phyloP scores from a whole-genome alignment of 2,329 filamentous ascomycete species.

The Neopestalotiopsis sp. region DNA sequence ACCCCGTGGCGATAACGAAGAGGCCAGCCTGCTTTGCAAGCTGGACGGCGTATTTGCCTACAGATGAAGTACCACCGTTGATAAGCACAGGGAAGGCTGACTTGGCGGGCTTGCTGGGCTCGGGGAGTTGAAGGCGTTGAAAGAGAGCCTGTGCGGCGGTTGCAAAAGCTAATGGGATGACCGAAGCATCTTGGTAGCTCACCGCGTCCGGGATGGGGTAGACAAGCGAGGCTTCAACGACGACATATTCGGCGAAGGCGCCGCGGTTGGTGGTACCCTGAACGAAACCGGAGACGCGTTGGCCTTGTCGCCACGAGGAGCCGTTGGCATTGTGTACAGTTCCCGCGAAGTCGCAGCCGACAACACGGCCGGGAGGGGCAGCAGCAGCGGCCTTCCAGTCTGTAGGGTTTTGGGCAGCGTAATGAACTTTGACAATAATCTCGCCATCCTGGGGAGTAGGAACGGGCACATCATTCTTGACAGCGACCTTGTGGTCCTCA shows the following conservation, averaged over 20 bases:
- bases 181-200: slow-evolving; percentile 33
- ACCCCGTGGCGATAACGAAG: slow-evolving; percentile 33
- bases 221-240: slow-evolving; percentile 32
- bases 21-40: slow-evolving; percentile 32
- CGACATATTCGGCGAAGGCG: slow-evolving; percentile 36
- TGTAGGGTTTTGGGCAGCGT: slow-evolving; percentile 40
- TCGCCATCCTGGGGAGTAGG: slow-evolving; percentile 36
- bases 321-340: slow-evolving; percentile 34
- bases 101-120: slow-evolving; percentile 34
- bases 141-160: slow-evolving; percentile 46
- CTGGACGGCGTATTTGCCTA: slow-evolving; percentile 35
- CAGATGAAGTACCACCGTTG: slow-evolving; percentile 31
- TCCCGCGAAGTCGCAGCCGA: slow-evolving; percentile 42
- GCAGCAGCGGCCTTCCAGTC: slow-evolving; percentile 36
- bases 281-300: slow-evolving; percentile 40
- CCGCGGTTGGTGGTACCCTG: slow-evolving; percentile 35
- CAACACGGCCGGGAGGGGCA: slow-evolving; percentile 29
- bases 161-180: slow-evolving; percentile 43
- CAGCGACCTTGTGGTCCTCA: slow-evolving; percentile 32
- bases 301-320: slow-evolving; percentile 34
- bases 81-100: slow-evolving; percentile 37
- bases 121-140: slow-evolving; percentile 34
- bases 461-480: slow-evolving; percentile 32
- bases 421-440: slow-evolving; percentile 38
- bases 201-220: slow-evolving; percentile 33